Percentiles rank a stretch among this genome's conserved stretches.
These are phyloP conservation scores for Penicillium sp. DNA, from an alignment of 2,329 filamentous ascomycete species.

Conservation along the genomic window DNA sequence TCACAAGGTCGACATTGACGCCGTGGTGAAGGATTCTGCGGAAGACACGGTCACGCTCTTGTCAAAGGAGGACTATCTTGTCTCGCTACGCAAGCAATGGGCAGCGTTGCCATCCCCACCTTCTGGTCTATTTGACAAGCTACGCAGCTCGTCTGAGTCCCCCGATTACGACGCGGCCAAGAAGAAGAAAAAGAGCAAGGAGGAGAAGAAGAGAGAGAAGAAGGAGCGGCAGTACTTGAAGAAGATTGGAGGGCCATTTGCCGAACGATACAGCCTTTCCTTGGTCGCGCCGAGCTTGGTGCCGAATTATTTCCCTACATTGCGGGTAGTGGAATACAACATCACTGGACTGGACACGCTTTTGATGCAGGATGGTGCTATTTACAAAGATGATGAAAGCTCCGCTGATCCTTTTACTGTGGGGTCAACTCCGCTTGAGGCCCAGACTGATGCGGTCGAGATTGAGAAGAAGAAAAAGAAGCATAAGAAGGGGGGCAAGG, in stretches of 20 bases:
- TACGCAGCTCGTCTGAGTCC: conserved; percentile 16
- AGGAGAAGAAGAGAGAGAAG: conserved; percentile 56
- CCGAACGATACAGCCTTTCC: conserved; percentile 80
- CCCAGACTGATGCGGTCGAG: neutral
- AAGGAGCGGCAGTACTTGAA: conserved; percentile 61
- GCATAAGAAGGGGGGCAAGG: conserved; percentile 52
- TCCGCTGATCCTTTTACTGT: neutral
- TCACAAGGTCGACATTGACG: conserved; percentile 68
- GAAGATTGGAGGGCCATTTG: conserved; percentile 77
- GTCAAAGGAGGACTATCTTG: conserved; percentile 78
- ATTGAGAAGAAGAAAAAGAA: conserved; percentile 44
- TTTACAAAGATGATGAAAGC: neutral
- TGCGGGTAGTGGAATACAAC: conserved; percentile 95
- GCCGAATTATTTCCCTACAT: conserved; percentile 86
- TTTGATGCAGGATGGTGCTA: conserved; percentile 40
- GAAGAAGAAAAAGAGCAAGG: conserved; percentile 48
- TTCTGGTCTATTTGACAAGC: conserved; percentile 20
- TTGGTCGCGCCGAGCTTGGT: conserved; percentile 85
- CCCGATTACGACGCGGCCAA: conserved; percentile 11
- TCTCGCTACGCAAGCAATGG: conserved; percentile 78
- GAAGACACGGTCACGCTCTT: conserved; percentile 60
- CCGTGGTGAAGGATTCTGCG: conserved; percentile 28
- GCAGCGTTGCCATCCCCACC: conserved; percentile 67
- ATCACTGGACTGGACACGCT: conserved; percentile 71
- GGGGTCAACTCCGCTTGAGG: neutral